phyloP scores from a whole-genome alignment of 176 grass and related monocot genomes.

The Ampelocalamus luodianensis region DNA sequence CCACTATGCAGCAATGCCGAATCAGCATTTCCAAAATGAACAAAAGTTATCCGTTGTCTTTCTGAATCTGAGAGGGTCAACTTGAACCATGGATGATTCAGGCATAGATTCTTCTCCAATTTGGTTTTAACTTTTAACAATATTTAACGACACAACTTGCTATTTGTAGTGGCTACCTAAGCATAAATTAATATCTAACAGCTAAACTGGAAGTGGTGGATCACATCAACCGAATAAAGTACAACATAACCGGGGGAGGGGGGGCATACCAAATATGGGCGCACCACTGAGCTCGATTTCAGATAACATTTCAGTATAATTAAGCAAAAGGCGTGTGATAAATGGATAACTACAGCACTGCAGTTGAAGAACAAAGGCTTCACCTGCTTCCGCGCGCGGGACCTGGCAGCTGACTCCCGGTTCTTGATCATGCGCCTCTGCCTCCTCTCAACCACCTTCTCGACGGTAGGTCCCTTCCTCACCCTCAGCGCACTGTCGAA shows the following conservation, averaged over 20 bases:
- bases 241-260: constrained; percentile 46
- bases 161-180: constrained; percentile 32
- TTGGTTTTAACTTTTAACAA: constrained; percentile 29
- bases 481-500: constrained; percentile 62
- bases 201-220: constrained; percentile 35
- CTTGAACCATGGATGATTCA: constrained; percentile 24
- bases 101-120: constrained; percentile 31
- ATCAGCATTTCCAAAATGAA: constrained; percentile 25
- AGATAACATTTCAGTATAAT: constrained; percentile 43
- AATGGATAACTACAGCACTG: constrained; percentile 29
- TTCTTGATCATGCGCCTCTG: constrained; percentile 95
- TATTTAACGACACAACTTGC: constrained; percentile 46
- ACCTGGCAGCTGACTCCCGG: constrained; percentile 84
- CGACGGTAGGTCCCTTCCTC: constrained; percentile 63
- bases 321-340: constrained; percentile 22
- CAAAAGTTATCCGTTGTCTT: constrained; percentile 1
- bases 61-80: constrained; percentile 39
- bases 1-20: background rate
- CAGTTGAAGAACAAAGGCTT: constrained; percentile 10
- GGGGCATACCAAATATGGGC: constrained; percentile 40
- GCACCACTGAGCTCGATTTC: constrained; percentile 33
- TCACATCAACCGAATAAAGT: constrained; percentile 52
- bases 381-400: constrained; percentile 84
- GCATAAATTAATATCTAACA: constrained; percentile 32
- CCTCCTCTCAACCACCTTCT: constrained; percentile 90